Evolutionary conservation across 2,329 filamentous ascomycete species (phyloP).

Genomic region (Fusarium incarnatum): DNA sequence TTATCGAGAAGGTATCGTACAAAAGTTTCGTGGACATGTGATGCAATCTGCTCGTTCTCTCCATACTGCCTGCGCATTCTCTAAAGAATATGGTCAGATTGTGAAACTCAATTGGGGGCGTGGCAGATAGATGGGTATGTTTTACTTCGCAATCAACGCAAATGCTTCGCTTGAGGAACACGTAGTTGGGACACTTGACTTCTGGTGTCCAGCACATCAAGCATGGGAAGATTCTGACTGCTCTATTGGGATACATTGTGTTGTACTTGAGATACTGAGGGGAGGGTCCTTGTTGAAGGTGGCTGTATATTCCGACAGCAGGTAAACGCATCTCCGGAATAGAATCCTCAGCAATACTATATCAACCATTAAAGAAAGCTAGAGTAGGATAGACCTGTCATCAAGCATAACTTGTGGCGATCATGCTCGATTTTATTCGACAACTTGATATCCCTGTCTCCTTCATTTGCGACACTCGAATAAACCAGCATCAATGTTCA

Average conservation of each 20-base stretch:
- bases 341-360: not conserved
- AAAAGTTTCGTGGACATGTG: slow-evolving; percentile 41
- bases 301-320: not conserved
- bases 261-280: not conserved
- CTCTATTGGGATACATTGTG: slow-evolving; percentile 33
- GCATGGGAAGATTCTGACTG: slow-evolving; percentile 39
- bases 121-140: not conserved
- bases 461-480: not conserved
- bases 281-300: not conserved
- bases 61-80: slow-evolving; percentile 20
- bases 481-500: slow-evolving; percentile 1
- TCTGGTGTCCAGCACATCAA: slow-evolving; percentile 41
- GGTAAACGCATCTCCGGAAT: not conserved
- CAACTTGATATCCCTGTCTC: not conserved
- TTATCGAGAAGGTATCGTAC: slow-evolving; percentile 44
- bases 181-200: slow-evolving; percentile 44
- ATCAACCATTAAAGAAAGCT: not conserved
- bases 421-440: not conserved
- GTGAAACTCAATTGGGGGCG: slow-evolving; percentile 1
- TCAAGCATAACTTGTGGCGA: not conserved
- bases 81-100: slow-evolving; percentile 19
- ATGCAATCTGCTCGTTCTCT: slow-evolving; percentile 31
- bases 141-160: slow-evolving; percentile 44
- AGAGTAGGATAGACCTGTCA: not conserved
- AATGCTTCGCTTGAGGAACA: slow-evolving; percentile 42